phyloP scores from a whole-genome alignment of 2,329 filamentous ascomycete species.

The Exophiala mesophila region DNA sequence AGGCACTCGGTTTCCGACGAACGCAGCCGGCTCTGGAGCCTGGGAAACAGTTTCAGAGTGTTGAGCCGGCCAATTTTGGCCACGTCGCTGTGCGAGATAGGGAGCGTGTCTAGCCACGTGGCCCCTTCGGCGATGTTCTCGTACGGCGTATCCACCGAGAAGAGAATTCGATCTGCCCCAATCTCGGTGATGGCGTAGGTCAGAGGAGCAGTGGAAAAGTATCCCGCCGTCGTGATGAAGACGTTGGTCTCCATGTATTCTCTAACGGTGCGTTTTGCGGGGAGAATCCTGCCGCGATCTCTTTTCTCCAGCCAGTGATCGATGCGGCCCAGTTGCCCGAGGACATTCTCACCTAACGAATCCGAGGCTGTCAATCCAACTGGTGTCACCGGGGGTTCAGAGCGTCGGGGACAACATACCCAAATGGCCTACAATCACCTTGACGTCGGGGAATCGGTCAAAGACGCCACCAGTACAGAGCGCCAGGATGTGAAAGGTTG shows the following conservation, averaged over 20 bases:
- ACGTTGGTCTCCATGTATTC: constrained; percentile 37
- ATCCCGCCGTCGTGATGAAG: constrained; percentile 38
- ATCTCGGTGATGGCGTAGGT: constrained; percentile 37
- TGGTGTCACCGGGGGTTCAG: too few relatives aligned
- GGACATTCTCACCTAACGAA: constrained; percentile 12
- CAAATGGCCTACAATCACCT: constrained; percentile 12
- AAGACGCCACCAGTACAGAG: constrained; percentile 10
- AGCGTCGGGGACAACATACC: not conserved
- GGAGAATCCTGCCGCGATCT: constrained; percentile 16
- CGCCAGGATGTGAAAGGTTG: constrained; percentile 13
- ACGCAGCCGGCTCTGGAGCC: not conserved
- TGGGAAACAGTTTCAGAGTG: constrained; percentile 7
- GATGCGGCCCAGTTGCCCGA: constrained; percentile 7
- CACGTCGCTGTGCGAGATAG: constrained; percentile 6
- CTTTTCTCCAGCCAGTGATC: constrained; percentile 24
- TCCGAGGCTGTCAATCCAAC: too few relatives aligned
- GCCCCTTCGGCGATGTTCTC: constrained; percentile 22
- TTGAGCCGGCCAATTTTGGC: constrained; percentile 11
- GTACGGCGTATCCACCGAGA: constrained; percentile 34
- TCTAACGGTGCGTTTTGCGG: constrained; percentile 31
- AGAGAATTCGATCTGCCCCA: constrained; percentile 35
- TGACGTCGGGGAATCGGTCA: constrained; percentile 6
- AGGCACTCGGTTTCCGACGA: constrained; percentile 6
- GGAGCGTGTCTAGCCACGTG: constrained; percentile 21
- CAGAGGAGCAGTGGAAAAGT: constrained; percentile 36